Evolutionary conservation across 192 early-diverging fungal species (phyloP).

Genomic region (Podila horticola): DNA sequence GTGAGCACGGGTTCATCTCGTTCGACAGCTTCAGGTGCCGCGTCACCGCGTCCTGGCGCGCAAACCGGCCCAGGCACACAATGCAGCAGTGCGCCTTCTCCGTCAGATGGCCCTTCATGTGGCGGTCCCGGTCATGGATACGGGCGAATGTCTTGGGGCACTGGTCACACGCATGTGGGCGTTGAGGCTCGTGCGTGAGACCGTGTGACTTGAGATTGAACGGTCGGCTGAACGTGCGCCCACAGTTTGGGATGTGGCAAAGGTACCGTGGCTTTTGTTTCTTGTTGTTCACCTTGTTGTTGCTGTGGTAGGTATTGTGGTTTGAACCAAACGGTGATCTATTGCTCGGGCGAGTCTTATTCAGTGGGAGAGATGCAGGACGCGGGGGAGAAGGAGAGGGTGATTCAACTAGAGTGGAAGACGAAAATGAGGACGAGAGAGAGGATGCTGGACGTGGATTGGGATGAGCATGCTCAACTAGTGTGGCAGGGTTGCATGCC

Average conservation of each 20-base stretch:
- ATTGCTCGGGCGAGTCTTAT: background rate
- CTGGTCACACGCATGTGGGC: constrained; percentile 71
- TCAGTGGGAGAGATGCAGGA: background rate
- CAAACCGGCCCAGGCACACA: constrained; percentile 74
- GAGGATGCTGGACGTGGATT: background rate
- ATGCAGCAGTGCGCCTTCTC: constrained; percentile 75
- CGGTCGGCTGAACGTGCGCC: constrained; percentile 67
- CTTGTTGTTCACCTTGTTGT: constrained; percentile 2
- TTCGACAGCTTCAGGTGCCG: constrained; percentile 35
- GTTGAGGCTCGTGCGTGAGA: constrained; percentile 71
- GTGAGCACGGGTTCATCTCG: constrained; percentile 26
- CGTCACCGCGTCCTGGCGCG: constrained; percentile 42
- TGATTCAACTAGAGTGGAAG: background rate
- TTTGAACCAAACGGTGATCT: background rate
- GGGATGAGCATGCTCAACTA: background rate
- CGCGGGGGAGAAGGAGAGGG: background rate
- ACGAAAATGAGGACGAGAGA: background rate
- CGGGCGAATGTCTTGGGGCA: constrained; percentile 84
- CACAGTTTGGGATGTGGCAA: constrained; percentile 19
- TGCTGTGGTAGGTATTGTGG: background rate
- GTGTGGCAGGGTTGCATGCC: background rate
- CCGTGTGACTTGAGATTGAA: constrained; percentile 80
- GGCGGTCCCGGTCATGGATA: constrained; percentile 81
- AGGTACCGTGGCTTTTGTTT: constrained; percentile 11
- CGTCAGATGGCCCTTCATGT: constrained; percentile 74